Percentiles rank a stretch among this genome's conserved stretches.
Conservation (phyloP, 2,329 filamentous ascomycete genomes). For the Aspergillus intermedius region DNA sequence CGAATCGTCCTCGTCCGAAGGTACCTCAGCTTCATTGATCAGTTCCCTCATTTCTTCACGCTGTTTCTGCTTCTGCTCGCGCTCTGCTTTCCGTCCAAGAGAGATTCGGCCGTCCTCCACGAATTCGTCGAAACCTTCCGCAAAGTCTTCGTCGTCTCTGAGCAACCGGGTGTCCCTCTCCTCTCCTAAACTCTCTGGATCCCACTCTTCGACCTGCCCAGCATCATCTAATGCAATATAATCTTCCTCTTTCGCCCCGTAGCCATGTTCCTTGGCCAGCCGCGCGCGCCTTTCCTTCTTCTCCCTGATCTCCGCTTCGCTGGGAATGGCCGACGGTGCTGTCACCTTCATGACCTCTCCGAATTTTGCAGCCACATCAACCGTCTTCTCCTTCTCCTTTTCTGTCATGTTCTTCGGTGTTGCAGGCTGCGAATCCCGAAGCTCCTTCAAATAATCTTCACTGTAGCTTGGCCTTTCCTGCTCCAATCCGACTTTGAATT, state of each 20-base stretch:
- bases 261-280: slow-evolving; percentile 59
- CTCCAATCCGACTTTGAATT: slow-evolving; percentile 54
- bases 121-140: slow-evolving; percentile 88
- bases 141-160: slow-evolving; percentile 82
- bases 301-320: slow-evolving; percentile 77
- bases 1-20: slow-evolving; percentile 57
- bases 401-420: slow-evolving; percentile 55
- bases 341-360: slow-evolving; percentile 33
- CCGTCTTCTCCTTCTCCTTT: slow-evolving; percentile 47
- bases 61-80: slow-evolving; percentile 58
- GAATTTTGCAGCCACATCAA: slow-evolving; percentile 45
- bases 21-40: slow-evolving; percentile 71
- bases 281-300: slow-evolving; percentile 86
- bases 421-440: slow-evolving; percentile 78
- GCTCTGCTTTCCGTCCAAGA: slow-evolving; percentile 71
- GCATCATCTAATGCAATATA: slow-evolving; percentile 38
- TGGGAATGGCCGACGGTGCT: slow-evolving; percentile 56
- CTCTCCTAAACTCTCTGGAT: slow-evolving; percentile 49
- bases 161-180: slow-evolving; percentile 68
- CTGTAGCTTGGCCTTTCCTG: slow-evolving; percentile 73
- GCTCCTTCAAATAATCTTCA: slow-evolving; percentile 76
- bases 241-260: slow-evolving; percentile 48
- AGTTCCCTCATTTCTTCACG: slow-evolving; percentile 75
- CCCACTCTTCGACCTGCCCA: slow-evolving; percentile 39
- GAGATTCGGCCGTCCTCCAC: slow-evolving; percentile 77